Conservation (phyloP, 208 protist species). For the Leishmania aethiopica region DNA sequence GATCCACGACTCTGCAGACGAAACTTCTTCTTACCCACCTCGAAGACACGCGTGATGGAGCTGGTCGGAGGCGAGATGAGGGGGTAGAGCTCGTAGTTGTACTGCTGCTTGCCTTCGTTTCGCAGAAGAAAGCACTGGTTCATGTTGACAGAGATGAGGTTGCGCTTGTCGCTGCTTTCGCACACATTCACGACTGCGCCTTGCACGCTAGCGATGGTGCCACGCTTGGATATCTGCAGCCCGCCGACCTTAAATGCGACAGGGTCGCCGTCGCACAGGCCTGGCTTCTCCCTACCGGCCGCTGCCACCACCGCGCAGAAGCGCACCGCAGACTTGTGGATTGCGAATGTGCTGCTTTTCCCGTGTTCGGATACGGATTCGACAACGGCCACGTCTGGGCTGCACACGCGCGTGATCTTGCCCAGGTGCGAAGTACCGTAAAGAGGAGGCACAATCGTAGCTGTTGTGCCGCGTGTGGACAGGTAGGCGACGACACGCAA, state of each 20-base stretch:
- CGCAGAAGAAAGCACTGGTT: conserved; percentile 71
- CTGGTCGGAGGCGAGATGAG: conserved; percentile 63
- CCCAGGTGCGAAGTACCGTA: conserved; percentile 78
- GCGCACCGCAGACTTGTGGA: conserved; percentile 73
- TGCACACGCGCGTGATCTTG: conserved; percentile 54
- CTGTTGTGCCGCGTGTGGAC: conserved; percentile 68
- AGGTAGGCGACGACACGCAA: conserved; percentile 73
- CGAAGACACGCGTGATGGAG: conserved; percentile 73
- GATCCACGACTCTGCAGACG: conserved; percentile 65
- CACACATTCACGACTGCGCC: conserved; percentile 53
- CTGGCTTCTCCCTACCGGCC: conserved; percentile 1
- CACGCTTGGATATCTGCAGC: conserved; percentile 65
- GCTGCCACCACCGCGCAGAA: conserved; percentile 73
- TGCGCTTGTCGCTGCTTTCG: conserved; percentile 63
- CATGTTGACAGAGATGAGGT: conserved; percentile 47
- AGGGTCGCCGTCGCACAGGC: conserved; percentile 44
- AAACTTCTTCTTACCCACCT: conserved; percentile 84
- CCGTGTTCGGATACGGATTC: conserved; percentile 45
- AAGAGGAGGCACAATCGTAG: conserved; percentile 70
- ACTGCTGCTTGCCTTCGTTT: conserved; percentile 65
- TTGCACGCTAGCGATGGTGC: conserved; percentile 41
- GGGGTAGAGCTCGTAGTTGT: conserved; percentile 52
- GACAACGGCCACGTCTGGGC: conserved; percentile 74
- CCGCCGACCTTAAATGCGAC: conserved; percentile 65
- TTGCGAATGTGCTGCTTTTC: conserved; percentile 31